These are phyloP conservation scores for Mallotus japonicus DNA, from an alignment of 441 rosid species.

Conservation along the genomic window DNA sequence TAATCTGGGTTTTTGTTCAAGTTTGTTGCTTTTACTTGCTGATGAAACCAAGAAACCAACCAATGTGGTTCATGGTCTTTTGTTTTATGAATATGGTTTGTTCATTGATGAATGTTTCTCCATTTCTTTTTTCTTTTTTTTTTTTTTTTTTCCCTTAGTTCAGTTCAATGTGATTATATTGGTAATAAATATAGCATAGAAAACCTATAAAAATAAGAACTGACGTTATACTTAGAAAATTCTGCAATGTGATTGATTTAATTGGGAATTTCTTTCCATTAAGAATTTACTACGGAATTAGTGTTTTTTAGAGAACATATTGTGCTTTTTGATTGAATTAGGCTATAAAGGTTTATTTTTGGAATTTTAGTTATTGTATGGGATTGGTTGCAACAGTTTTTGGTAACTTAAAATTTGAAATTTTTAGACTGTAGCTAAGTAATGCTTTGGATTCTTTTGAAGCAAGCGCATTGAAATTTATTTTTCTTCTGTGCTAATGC, in stretches of 20 bases:
- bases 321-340: neutral
- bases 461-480: neutral
- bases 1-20: neutral
- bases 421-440: neutral
- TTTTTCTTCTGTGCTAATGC: conserved; percentile 5
- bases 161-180: too few relatives aligned
- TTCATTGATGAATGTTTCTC: too few relatives aligned
- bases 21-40: neutral
- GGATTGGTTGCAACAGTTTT: neutral
- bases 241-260: too few relatives aligned
- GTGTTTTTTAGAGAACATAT: neutral
- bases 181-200: too few relatives aligned
- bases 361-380: neutral
- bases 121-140: too few relatives aligned
- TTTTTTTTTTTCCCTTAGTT: too few relatives aligned
- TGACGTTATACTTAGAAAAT: too few relatives aligned
- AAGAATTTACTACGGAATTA: neutral
- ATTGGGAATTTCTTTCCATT: too few relatives aligned
- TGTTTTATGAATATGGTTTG: too few relatives aligned
- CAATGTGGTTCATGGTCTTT: neutral
- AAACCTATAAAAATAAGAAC: too few relatives aligned
- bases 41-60: neutral
- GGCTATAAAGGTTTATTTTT: neutral
- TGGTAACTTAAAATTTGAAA: neutral
- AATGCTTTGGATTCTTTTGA: neutral